Conservation (phyloP, 768 basidiomycete species). For the Phylloporus arenicola region DNA sequence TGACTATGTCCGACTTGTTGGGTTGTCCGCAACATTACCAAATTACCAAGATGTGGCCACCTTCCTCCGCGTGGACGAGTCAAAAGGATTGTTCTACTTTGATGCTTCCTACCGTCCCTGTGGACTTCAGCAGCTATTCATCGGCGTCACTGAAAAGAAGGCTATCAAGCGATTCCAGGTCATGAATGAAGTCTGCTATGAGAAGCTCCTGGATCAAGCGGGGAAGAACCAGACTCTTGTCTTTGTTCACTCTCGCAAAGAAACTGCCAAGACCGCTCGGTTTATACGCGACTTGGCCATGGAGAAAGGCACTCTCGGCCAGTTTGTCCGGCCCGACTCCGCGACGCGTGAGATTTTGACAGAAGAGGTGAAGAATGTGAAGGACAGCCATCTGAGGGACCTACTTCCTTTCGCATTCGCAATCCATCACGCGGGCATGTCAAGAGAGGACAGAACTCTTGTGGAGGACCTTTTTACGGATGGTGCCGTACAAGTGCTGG, state of each 20-base stretch:
- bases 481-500: conserved; percentile 87
- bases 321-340: conserved; percentile 91
- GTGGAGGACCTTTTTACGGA: conserved; percentile 95
- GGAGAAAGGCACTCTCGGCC: conserved; percentile 93
- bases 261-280: conserved; percentile 94
- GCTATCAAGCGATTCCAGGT: conserved; percentile 98
- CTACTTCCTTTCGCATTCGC: conserved; percentile 94
- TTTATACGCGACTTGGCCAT: conserved; percentile 93
- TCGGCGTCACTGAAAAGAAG: conserved; percentile 98
- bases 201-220: conserved; percentile 92
- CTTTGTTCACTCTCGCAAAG: conserved; percentile 97
- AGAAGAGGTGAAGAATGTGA: conserved; percentile 76
- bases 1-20: conserved; percentile 91
- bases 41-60: conserved; percentile 98
- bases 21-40: conserved; percentile 94
- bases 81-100: conserved; percentile 94
- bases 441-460: conserved; percentile 79
- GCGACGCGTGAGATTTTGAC: conserved; percentile 87
- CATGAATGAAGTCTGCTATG: conserved; percentile 98
- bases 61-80: conserved; percentile 90
- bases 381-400: conserved; percentile 80
- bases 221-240: conserved; percentile 90
- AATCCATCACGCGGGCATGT: conserved; percentile 98
- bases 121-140: conserved; percentile 92
- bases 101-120: conserved; percentile 93